Evolutionary conservation across 129 eudicot genomes (phyloP), one percentile per base, ranked within the genome.

Genomic region (Escallonia rubra): DNA sequence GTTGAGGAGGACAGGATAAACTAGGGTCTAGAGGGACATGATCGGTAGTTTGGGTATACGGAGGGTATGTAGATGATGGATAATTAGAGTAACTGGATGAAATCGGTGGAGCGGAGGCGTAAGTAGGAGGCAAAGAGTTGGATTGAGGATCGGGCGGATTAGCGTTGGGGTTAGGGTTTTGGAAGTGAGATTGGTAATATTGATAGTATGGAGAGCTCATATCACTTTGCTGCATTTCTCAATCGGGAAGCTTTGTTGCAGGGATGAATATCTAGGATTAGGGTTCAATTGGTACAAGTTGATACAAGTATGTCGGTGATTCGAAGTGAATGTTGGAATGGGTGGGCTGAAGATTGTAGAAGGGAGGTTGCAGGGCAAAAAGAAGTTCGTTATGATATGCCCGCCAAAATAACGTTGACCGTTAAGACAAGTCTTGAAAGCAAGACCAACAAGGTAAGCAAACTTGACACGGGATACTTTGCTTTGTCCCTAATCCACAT

Each of bases 41-140:
- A 72, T 81, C 83, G 53, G 68, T 43, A 38, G 47, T 10, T 14
- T 70, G 77, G 8, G 80, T 66, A 49, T 42, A 78, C 10, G 72
- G 58, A 39, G 74, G 72, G 68, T 64, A 43, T 61, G 66, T 72
- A 73, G 65, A 49, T 16, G 76, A 38, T 62, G 63, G 11, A 71
- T 70, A 58, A 41, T 54, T 40, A 50, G 77, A 62, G 61, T 81
- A 78, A 54, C 58, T 55, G 53, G 82, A 42, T n/a, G 68, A 63
- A 66, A 73, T 76, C 16, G 88, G 93, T 55, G 96, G 93, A 41
- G 96, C 93, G 62, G 96, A 85, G 11, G 96, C 89, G 70, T 51
- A 59, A 15, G 83, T 44, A 14, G 72, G 61, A 42, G 82, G 57
- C 43, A 41, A 40, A 61, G 75, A 53, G 13, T 57, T 34, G 67